Evolutionary conservation across 225 moss, liverwort and hornwort species (phyloP), one percentile per base, ranked within the genome.

Genomic region (Anthoceros angustus): DNA sequence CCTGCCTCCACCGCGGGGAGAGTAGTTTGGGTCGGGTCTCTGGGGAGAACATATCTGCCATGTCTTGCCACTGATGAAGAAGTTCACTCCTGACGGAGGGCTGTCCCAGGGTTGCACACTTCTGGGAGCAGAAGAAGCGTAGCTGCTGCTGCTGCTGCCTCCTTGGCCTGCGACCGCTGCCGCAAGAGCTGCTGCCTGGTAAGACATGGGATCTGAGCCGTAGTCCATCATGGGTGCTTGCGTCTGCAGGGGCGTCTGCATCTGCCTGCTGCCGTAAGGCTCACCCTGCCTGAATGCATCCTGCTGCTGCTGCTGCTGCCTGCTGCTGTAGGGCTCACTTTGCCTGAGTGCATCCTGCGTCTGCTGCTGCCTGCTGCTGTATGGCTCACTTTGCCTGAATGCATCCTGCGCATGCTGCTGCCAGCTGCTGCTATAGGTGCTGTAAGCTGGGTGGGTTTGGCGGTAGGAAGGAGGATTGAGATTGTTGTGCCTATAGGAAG

Each of bases 31-130:
- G n/a, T 55, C 55, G 7, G 55, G 23, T 55, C 55, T 15, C n/a
- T 55, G 55, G 55, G 55, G 55, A 55, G 55, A 55, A 23, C 55
- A 55, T 7, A 55, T 55, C 55, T 55, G 55, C 55, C 55, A 55
- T 55, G 55, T 20, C 55, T 55, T 55, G 18, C 55, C 55, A 55
- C 55, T 55, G n/a, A 55, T 15, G 55, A 18, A 55, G 23, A 15
- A 15, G 23, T 55, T 20, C 23, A 55, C 55, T 20, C 55, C n/a
- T 5, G 55, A 20, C 0, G 55, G n/a, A 55, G 55, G 55, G 55
- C 55, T 55, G 18, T 55, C n/a, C 16, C 55, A 55, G n/a, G 55
- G 55, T 55, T 55, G 55, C 6, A 55, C n/a, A 15, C 10, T 7
- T 55, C 23, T 4, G 12, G 11, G 45, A 2, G 18, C n/a, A 23